Conservation (phyloP, 2,329 filamentous ascomycete species). For the Leptographium radiaticola region DNA sequence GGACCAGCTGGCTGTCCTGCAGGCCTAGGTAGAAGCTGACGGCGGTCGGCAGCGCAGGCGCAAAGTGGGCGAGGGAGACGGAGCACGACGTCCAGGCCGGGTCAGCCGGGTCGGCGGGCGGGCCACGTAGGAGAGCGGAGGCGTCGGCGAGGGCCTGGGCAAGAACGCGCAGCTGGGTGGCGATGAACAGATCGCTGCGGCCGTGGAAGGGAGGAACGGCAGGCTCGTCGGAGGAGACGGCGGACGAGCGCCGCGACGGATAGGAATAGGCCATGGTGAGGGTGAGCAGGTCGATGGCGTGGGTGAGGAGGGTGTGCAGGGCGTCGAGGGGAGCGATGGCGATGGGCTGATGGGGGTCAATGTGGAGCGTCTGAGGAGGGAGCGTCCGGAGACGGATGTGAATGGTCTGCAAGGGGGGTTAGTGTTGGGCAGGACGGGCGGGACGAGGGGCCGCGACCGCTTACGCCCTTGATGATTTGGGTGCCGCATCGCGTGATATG, state of each 20-base stretch:
- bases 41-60: slow-evolving; percentile 38
- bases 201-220: not conserved
- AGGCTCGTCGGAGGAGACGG: not conserved
- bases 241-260: not conserved
- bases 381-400: slow-evolving; percentile 64
- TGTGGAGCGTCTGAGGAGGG: slow-evolving; percentile 33
- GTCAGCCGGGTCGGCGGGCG: slow-evolving; percentile 24
- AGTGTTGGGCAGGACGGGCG: not conserved
- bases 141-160: slow-evolving; percentile 41
- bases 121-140: slow-evolving; percentile 41
- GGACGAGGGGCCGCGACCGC: slow-evolving; percentile 15
- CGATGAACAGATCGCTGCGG: slow-evolving; percentile 26
- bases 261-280: slow-evolving; percentile 53
- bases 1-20: slow-evolving; percentile 55
- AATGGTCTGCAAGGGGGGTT: slow-evolving; percentile 41
- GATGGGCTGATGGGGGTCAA: slow-evolving; percentile 36
- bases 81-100: slow-evolving; percentile 31
- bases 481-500: slow-evolving; percentile 82
- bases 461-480: slow-evolving; percentile 79
- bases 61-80: slow-evolving; percentile 30
- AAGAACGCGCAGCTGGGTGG: slow-evolving; percentile 42
- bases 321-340: slow-evolving; percentile 57
- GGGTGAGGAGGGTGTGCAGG: slow-evolving; percentile 65
- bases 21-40: slow-evolving; percentile 65
- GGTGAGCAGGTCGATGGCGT: slow-evolving; percentile 71